Evolutionary conservation across 306 rosid species (phyloP), one percentile per base, ranked within the genome.

Genomic region (Cucurbita maxima): DNA sequence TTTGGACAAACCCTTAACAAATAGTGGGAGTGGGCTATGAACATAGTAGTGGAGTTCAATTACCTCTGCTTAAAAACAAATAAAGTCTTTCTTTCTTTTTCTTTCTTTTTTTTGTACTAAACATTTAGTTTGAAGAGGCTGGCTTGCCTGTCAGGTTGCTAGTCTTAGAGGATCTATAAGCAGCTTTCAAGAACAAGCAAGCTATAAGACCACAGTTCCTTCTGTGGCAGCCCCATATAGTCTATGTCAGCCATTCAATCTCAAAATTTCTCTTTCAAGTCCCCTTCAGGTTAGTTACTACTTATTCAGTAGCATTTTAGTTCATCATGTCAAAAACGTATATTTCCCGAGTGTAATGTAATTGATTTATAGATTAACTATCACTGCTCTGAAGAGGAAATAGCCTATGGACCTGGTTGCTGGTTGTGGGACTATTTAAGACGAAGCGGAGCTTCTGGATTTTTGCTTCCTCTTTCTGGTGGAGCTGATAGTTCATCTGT

Each of bases 401-500:
- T 94, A 87, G 96, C 99, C 60, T 89, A 83, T 77, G 99, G 99
- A 76, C 99, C 99, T 53, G 88, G 85, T 81, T 94, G 99, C 87
- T 94, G 97, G 99, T 81, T 94, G 80, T 94, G 97, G 99, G 99
- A 94, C 83, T 94, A 89, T 80, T 78, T 94, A 76, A 85, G 99
- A 86, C 88, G 99, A 82, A 91, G 97, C 19, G 97, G 97, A 81
- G 99, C 99, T 68, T 94, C 96, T 75, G 99, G 99, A 60, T 94
- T 94, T 87, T 84, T 94, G 84, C 97, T 94, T 73, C 99, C 99
- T 67, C 96, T 94, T 73, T 94, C 97, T 56, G 99, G 99, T 74
- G 99, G 99, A 76, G 99, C 99, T 60, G 99, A 94, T 84, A 91
- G 97, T 87, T 94, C 96, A 51, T 79, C 97, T 47, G 99, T 94